These are phyloP conservation scores for Licmophora abbreviata DNA, from an alignment of 108 stramenopile species.

Conservation along the genomic window DNA sequence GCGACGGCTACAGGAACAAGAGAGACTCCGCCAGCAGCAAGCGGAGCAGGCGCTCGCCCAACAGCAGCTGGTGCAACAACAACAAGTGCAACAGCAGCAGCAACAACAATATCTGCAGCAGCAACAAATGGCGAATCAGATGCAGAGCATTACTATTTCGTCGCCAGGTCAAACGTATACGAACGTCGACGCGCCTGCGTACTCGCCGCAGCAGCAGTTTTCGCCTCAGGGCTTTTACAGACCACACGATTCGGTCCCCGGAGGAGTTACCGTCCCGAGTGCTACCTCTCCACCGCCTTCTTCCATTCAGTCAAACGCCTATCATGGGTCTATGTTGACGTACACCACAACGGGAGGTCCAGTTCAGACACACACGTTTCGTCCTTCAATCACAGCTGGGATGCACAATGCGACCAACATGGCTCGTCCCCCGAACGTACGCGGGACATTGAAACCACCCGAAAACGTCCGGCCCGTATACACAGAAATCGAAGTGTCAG, in stretches of 20 bases:
- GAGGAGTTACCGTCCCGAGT: not conserved
- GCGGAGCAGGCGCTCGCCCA: slow-evolving; percentile 9
- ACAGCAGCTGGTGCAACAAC: slow-evolving; percentile 10
- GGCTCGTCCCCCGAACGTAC: slow-evolving; percentile 8
- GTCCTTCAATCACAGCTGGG: slow-evolving; percentile 19
- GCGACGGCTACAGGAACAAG: slow-evolving; percentile 13
- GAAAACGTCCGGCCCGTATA: slow-evolving; percentile 45
- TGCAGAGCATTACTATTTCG: not conserved
- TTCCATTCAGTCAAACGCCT: not conserved
- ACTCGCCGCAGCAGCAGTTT: not conserved
- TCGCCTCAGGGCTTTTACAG: not conserved
- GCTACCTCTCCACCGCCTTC: not conserved
- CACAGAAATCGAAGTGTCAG: slow-evolving; percentile 36
- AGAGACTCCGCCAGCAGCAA: slow-evolving; percentile 7
- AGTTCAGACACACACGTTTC: slow-evolving; percentile 2
- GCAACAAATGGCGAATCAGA: slow-evolving; percentile 5
- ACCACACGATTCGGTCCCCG: not conserved
- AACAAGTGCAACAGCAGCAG: slow-evolving; percentile 22
- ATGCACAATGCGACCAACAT: slow-evolving; percentile 23
- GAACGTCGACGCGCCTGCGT: not conserved
- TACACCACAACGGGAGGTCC: slow-evolving; percentile 1
- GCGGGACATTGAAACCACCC: slow-evolving; percentile 20
- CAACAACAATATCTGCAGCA: slow-evolving; percentile 18
- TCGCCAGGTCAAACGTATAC: not conserved
- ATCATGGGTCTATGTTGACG: not conserved